Evolutionary conservation across 768 basidiomycete genomes (phyloP).

Genomic region (Tylopilus vinaceipallidus): DNA sequence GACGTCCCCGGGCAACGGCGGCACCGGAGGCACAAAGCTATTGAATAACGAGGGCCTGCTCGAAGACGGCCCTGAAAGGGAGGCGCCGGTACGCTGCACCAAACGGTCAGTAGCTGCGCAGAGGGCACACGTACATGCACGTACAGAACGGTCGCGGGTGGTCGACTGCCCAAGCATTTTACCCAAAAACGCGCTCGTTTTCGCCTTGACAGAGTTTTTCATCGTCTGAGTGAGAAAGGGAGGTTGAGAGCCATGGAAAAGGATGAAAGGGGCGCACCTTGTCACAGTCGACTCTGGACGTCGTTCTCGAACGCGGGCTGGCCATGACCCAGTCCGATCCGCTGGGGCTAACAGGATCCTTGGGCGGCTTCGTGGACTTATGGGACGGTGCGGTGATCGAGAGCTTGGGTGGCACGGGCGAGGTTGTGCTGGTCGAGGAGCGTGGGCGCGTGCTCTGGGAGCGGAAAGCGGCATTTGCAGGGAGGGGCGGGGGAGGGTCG

Average conservation of each 20-base stretch:
- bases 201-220: constrained; percentile 69
- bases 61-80: constrained; percentile 28
- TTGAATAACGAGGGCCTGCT: constrained; percentile 33
- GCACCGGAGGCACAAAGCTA: constrained; percentile 40
- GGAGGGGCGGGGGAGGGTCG: constrained; percentile 46
- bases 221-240: constrained; percentile 19
- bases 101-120: constrained; percentile 16
- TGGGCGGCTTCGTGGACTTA: constrained; percentile 23
- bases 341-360: constrained; percentile 33
- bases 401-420: constrained; percentile 31
- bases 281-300: constrained; percentile 39
- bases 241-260: background rate
- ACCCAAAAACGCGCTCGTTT: constrained; percentile 78
- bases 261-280: constrained; percentile 43
- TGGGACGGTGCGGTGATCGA: constrained; percentile 34
- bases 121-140: constrained; percentile 17
- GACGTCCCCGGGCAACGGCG: constrained; percentile 47
- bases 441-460: constrained; percentile 34
- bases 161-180: constrained; percentile 72
- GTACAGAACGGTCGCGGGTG: constrained; percentile 68
- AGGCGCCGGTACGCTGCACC: constrained; percentile 55
- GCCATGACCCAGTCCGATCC: constrained; percentile 49
- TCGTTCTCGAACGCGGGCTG: constrained; percentile 43
- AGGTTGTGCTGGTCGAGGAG: constrained; percentile 41
- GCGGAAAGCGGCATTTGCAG: constrained; percentile 28